phyloP scores from a whole-genome alignment of 257 asterid species.

The Scutellaria galericulata region DNA sequence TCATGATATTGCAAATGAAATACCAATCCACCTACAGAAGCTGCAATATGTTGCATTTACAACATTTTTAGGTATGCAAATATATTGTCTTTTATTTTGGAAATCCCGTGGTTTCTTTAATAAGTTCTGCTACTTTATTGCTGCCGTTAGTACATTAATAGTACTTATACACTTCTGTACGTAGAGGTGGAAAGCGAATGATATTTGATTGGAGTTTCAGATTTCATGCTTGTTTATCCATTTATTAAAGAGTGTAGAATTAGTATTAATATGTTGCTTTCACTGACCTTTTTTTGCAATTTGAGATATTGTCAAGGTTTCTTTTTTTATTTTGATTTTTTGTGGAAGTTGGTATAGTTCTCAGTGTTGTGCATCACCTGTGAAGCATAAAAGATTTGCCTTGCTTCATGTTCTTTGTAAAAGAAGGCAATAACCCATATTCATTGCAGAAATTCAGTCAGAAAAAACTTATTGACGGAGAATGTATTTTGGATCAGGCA shows the following conservation, averaged over 20 bases:
- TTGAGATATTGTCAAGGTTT: neutral
- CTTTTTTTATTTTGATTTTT: neutral
- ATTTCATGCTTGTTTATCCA: neutral
- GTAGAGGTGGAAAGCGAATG: neutral
- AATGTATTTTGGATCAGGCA: neutral
- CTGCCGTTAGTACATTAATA: neutral
- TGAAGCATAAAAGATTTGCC: neutral
- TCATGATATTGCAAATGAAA: constrained; percentile 94
- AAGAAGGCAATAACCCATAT: neutral
- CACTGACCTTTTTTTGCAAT: neutral
- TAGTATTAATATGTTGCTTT: neutral
- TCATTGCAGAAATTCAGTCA: neutral
- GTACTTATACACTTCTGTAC: neutral
- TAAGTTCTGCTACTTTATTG: neutral
- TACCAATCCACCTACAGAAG: constrained; percentile 95
- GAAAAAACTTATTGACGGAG: neutral
- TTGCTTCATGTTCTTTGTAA: neutral
- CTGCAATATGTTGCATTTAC: constrained; percentile 95
- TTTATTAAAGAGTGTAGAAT: neutral
- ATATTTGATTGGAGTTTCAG: constrained; percentile 1
- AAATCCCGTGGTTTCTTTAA: neutral
- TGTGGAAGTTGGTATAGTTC: neutral
- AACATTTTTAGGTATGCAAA: constrained; percentile 81
- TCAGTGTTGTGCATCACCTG: neutral
- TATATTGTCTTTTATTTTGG: constrained; percentile 1